phyloP scores from a whole-genome alignment of 2,329 filamentous ascomycete species.

The Didymellaceae sp. region DNA sequence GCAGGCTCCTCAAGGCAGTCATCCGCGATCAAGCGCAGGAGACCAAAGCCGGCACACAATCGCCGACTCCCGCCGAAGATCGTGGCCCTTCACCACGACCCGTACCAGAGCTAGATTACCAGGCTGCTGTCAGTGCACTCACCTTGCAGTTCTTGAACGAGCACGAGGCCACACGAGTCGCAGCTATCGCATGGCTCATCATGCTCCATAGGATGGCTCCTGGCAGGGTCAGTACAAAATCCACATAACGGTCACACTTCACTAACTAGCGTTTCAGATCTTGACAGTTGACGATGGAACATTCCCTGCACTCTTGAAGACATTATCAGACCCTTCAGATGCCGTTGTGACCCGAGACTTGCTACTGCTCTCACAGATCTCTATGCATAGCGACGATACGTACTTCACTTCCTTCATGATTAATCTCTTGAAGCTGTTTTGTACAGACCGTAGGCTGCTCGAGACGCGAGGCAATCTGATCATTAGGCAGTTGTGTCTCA shows the following conservation, averaged over 20 bases:
- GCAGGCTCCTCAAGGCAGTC: slow-evolving; percentile 43
- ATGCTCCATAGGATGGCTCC: slow-evolving; percentile 98
- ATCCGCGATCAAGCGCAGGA: slow-evolving; percentile 43
- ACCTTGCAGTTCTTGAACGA: slow-evolving; percentile 95
- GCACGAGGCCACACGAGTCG: slow-evolving; percentile 92
- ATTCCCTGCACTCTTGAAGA: slow-evolving; percentile 94
- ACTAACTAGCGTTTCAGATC: slow-evolving; percentile 42
- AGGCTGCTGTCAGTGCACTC: slow-evolving; percentile 89
- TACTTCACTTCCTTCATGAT: slow-evolving; percentile 99
- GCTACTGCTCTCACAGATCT: slow-evolving; percentile 93
- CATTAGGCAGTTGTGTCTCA: slow-evolving; percentile 92
- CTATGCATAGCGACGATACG: slow-evolving; percentile 92
- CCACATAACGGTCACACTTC: not conserved
- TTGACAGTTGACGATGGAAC: slow-evolving; percentile 96
- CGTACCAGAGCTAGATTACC: slow-evolving; percentile 84
- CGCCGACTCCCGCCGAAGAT: slow-evolving; percentile 55
- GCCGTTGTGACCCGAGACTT: slow-evolving; percentile 94
- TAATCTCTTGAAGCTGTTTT: slow-evolving; percentile 91
- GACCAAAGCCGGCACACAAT: slow-evolving; percentile 38
- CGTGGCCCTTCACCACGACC: slow-evolving; percentile 52
- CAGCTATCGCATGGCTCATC: slow-evolving; percentile 92
- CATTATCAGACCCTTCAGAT: slow-evolving; percentile 91
- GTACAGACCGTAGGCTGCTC: slow-evolving; percentile 86
- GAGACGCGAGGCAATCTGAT: slow-evolving; percentile 96
- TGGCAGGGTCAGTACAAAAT: slow-evolving; percentile 67